Conservation (phyloP, 345 rosid genomes). For the Eucalyptus cloeziana region DNA sequence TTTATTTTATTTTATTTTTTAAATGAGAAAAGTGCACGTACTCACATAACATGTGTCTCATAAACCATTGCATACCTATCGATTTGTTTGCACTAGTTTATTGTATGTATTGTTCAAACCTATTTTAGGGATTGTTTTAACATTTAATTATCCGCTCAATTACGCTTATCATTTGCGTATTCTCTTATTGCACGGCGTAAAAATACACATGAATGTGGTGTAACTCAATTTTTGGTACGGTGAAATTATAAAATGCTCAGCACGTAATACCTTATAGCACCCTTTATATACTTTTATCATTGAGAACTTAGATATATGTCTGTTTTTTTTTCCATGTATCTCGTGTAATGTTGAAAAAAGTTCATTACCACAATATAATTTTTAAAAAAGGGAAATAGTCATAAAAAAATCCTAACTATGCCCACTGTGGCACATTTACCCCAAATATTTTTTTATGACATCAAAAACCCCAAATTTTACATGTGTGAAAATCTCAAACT, state of each 20-base stretch:
- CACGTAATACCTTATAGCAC: accelerated
- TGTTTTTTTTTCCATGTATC: neutral
- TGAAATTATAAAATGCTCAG: neutral
- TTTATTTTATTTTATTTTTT: too few relatives aligned
- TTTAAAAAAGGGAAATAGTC: too few relatives aligned
- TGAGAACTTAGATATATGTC: neutral
- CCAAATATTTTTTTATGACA: too few relatives aligned
- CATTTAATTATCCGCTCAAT: neutral
- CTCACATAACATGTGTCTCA: neutral
- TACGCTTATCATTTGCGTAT: neutral
- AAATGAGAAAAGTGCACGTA: neutral
- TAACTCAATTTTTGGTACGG: neutral
- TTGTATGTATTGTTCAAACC: neutral
- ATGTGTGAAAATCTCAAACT: too few relatives aligned
- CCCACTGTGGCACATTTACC: accelerated
- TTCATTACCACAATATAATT: neutral
- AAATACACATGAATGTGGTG: neutral
- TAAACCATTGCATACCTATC: neutral
- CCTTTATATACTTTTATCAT: neutral
- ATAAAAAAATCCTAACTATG: too few relatives aligned
- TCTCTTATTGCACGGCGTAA: neutral
- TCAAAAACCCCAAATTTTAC: too few relatives aligned
- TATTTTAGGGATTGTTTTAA: neutral
- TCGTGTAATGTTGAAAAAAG: neutral
- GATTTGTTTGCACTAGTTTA: too few relatives aligned